A percentile compares a stretch with the other conserved stretches of the same genome.
Evolutionary conservation across 495 filamentous ascomycete species (phyloP).

Genomic region (Aspergillus wentii): DNA sequence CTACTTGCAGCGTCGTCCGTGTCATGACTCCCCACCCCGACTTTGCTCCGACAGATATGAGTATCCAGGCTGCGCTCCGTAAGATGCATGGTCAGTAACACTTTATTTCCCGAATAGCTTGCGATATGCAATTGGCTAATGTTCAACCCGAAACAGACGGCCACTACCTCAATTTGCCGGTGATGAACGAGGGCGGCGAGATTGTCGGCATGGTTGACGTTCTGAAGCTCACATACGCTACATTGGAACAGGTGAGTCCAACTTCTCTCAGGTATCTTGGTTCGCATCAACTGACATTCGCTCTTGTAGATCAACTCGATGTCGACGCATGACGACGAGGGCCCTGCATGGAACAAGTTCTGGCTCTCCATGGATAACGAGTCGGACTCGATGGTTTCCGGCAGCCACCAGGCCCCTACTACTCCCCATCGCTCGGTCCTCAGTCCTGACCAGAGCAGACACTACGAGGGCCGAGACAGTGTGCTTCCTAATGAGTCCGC

Average conservation of each 20-base stretch:
- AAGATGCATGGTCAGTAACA: conserved; percentile 90
- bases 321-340: conserved; percentile 79
- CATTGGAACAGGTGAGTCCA: conserved; percentile 80
- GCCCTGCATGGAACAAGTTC: conserved; percentile 99
- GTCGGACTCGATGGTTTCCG: conserved; percentile 94
- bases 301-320: conserved; percentile 63
- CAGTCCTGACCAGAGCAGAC: conserved; percentile 68
- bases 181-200: conserved; percentile 95
- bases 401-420: conserved; percentile 64
- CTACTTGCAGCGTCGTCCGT: conserved; percentile 92
- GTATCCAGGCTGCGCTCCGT: conserved; percentile 90
- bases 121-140: conserved; percentile 10
- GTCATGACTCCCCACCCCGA: conserved; percentile 99
- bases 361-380: conserved; percentile 97
- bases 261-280: not conserved
- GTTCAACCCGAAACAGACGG: conserved; percentile 58
- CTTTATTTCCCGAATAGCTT: not conserved
- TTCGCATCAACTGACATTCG: conserved; percentile 1
- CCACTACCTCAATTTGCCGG: conserved; percentile 94
- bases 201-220: conserved; percentile 99
- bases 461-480: conserved; percentile 67
- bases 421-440: conserved; percentile 63
- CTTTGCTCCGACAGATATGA: conserved; percentile 98
- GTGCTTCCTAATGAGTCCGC: conserved; percentile 91
- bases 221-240: conserved; percentile 95